Conservation (phyloP, 1,284 basidiomycete species). For the Austroboletus rostrupii region DNA sequence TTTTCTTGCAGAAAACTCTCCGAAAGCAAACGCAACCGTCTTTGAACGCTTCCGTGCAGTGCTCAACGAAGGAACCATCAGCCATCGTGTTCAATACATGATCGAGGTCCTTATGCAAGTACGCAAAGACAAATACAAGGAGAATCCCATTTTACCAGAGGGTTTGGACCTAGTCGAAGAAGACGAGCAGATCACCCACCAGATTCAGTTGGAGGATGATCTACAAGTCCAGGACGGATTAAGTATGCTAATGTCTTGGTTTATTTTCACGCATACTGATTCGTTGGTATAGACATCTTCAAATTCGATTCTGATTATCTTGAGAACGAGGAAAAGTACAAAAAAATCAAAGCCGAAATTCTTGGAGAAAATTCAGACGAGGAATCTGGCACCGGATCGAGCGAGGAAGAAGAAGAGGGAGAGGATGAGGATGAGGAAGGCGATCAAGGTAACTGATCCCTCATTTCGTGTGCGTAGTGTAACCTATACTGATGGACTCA, state of each 20-base stretch:
- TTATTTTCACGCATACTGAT: constrained; percentile 8
- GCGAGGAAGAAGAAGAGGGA: constrained; percentile 46
- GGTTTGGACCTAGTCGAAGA: constrained; percentile 96
- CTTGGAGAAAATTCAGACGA: constrained; percentile 81
- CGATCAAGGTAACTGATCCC: constrained; percentile 42
- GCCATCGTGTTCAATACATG: constrained; percentile 98
- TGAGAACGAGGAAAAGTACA: constrained; percentile 94
- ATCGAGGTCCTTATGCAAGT: constrained; percentile 99
- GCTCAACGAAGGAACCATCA: constrained; percentile 91
- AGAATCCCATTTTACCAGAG: constrained; percentile 91
- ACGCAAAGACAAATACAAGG: constrained; percentile 97
- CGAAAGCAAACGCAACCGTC: constrained; percentile 89
- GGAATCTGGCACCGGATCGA: constrained; percentile 59
- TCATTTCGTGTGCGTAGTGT: neutral
- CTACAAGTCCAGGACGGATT: constrained; percentile 90
- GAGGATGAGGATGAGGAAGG: constrained; percentile 33
- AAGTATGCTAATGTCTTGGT: constrained; percentile 52
- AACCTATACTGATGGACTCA: constrained; percentile 13
- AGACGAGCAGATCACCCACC: constrained; percentile 95
- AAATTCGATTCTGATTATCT: constrained; percentile 88
- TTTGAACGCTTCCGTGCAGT: constrained; percentile 97
- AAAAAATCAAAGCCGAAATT: constrained; percentile 89
- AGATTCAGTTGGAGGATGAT: constrained; percentile 89
- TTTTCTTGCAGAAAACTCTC: constrained; percentile 90
- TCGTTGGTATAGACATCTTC: constrained; percentile 75